Percentiles rank a stretch among this genome's conserved stretches.
Conservation (phyloP, 169 alveolate species). For the Eimeria falciformis region DNA sequence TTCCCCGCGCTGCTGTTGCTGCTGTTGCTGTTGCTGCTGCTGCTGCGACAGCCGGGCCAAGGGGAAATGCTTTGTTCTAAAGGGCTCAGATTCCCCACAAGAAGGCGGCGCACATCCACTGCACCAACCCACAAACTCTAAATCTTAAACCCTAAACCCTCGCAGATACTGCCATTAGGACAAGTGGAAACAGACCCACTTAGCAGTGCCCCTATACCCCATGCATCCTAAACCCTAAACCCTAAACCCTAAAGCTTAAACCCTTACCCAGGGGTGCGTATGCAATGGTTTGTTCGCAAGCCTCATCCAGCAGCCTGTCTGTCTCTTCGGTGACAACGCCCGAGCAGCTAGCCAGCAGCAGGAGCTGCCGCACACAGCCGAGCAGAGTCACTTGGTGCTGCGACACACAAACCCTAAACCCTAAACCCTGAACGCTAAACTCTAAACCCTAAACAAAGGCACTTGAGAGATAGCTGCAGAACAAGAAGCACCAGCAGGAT, state of each 20-base stretch:
- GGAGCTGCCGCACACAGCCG: constrained; percentile 65
- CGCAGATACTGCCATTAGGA: neutral
- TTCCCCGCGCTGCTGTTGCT: neutral
- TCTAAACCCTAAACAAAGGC: neutral
- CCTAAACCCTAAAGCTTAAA: constrained; percentile 42
- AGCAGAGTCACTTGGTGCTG: constrained; percentile 69
- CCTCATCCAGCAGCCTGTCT: constrained; percentile 72
- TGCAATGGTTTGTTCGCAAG: constrained; percentile 61
- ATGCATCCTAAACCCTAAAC: neutral
- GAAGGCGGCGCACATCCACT: constrained; percentile 67
- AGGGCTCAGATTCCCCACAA: constrained; percentile 38
- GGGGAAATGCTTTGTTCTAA: constrained; percentile 53
- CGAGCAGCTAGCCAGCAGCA: constrained; percentile 65
- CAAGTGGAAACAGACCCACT: neutral
- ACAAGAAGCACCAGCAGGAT: neutral
- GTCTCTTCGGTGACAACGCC: constrained; percentile 31
- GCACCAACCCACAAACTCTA: constrained; percentile 7
- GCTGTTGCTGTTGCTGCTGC: constrained; percentile 24
- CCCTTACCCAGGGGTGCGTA: constrained; percentile 56
- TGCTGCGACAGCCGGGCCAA: constrained; percentile 42
- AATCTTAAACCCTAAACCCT: neutral
- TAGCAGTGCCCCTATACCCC: neutral
- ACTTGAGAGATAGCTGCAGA: neutral
- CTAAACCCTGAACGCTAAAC: neutral
- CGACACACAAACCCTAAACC: constrained; percentile 13